Evolutionary conservation across 352 stramenopile genomes (phyloP), one percentile per base, ranked within the genome.

Genomic region (Salisapilia sapeloensis): DNA sequence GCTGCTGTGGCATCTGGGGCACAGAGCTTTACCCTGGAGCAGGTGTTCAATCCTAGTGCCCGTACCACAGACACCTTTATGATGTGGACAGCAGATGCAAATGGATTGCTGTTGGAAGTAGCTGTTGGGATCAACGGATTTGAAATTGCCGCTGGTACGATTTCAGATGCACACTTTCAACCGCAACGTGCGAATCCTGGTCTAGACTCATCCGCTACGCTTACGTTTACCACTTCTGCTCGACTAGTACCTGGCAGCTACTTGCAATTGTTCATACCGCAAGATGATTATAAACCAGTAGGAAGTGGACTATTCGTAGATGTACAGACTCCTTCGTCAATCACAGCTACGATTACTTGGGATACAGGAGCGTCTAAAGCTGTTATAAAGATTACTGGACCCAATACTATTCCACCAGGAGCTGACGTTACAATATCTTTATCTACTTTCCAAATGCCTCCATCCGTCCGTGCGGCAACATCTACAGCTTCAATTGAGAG

Each of bases 221-320:
- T 81, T 10, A 54, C 49, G 0, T 78, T 78, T 30, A 65, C 53
- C 10, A 54, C 60, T 2, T 64, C 65, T 12, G 62, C 61, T 3
- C 51, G 48, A 0, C 46, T 81, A 1, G 38, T 42, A 0, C 31
- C 49, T 16, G 35, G 60, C n/a, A 64, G 53, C 14, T 40, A 57
- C 12, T 24, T 78, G 2, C 48, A 52, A 12, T 32, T 81, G 9
- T 38, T 55, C 15, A 31, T 81, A 9, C 46, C 61, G 8, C 8
- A 13, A 1, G 37, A 37, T 21, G 61, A 81, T 6, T 81, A 81
- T 13, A 38, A 33, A 15, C 38, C 55, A 12, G 46, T 43, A 3
- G 39, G 49, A 5, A 3, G 30, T 0, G 32, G 24, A 19, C 26
- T 69, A 19, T 53, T 45, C 0, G 46, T 61, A 5, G 37, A 24